Evolutionary conservation across 2,329 filamentous ascomycete genomes (phyloP).

Genomic region (Colletotrichum musae): DNA sequence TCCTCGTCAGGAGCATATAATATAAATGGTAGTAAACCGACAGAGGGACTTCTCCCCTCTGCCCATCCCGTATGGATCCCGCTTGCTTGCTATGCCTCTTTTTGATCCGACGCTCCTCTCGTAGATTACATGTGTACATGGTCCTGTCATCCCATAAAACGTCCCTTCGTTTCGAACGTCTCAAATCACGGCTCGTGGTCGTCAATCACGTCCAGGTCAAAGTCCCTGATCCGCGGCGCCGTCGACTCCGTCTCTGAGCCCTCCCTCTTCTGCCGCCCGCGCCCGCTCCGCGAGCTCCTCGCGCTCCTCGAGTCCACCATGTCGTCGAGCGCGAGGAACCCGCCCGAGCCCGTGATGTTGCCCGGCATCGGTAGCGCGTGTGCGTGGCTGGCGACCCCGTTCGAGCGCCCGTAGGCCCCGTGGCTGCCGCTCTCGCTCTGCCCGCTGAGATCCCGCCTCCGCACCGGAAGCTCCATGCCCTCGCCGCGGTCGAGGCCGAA

Average conservation of each 20-base stretch:
- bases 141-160: slow-evolving; percentile 26
- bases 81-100: slow-evolving; percentile 3
- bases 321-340: slow-evolving; percentile 47
- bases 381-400: slow-evolving; percentile 25
- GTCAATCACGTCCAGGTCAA: slow-evolving; percentile 54
- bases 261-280: slow-evolving; percentile 37
- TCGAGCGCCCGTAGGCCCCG: slow-evolving; percentile 40
- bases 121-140: neutral
- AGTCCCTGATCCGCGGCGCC: slow-evolving; percentile 53
- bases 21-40: too few relatives aligned
- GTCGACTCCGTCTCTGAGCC: slow-evolving; percentile 44
- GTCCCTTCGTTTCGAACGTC: neutral
- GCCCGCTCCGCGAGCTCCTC: slow-evolving; percentile 39
- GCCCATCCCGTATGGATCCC: neutral
- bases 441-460: slow-evolving; percentile 34
- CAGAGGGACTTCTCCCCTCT: too few relatives aligned
- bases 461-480: slow-evolving; percentile 45
- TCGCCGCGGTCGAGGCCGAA: slow-evolving; percentile 45
- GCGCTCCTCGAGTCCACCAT: slow-evolving; percentile 44
- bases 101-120: neutral
- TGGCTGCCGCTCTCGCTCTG: slow-evolving; percentile 31
- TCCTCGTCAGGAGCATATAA: neutral
- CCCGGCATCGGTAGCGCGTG: slow-evolving; percentile 40
- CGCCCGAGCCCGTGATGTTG: slow-evolving; percentile 36
- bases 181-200: slow-evolving; percentile 46